Evolutionary conservation across 1,139 yeast species (phyloP).

Genomic region (Candida labiduridarum): DNA sequence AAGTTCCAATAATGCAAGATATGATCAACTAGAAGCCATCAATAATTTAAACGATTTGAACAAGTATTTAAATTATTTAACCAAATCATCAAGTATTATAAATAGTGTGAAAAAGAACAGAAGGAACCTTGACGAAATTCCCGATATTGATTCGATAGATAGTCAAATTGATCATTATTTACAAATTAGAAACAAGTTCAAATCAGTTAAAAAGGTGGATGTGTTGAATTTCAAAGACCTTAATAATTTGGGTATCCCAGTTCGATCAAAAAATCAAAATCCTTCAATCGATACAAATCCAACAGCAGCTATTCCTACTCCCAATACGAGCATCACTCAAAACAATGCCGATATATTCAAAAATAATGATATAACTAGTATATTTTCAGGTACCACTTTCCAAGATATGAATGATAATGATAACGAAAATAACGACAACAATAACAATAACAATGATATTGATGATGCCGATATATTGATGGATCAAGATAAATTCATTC

Average conservation of each 20-base stretch:
- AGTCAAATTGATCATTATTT: conserved; percentile 40
- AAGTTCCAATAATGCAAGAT: conserved; percentile 14
- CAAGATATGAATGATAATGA: background rate
- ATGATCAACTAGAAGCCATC: conserved; percentile 44
- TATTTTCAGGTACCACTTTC: conserved; percentile 7
- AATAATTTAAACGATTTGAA: conserved; percentile 47
- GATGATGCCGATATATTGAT: background rate
- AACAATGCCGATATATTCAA: conserved; percentile 1
- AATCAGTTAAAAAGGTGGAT: conserved; percentile 22
- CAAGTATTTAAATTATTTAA: conserved; percentile 42
- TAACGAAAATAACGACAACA: conserved; percentile 7
- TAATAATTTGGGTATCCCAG: conserved; percentile 1
- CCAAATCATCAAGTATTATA: conserved; percentile 42
- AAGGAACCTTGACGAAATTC: background rate
- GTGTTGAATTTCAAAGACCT: conserved; percentile 9
- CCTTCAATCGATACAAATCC: conserved; percentile 5
- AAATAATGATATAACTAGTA: conserved; percentile 3
- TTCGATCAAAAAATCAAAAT: background rate
- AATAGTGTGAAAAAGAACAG: conserved; percentile 42
- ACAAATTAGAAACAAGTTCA: conserved; percentile 30
- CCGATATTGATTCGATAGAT: conserved; percentile 23
- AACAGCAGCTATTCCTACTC: background rate
- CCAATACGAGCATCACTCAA: too few relatives aligned
- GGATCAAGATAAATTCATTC: conserved; percentile 15
- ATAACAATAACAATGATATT: background rate